Conservation (phyloP, 257 asterid genomes). For the Voacanga thouarsii region DNA sequence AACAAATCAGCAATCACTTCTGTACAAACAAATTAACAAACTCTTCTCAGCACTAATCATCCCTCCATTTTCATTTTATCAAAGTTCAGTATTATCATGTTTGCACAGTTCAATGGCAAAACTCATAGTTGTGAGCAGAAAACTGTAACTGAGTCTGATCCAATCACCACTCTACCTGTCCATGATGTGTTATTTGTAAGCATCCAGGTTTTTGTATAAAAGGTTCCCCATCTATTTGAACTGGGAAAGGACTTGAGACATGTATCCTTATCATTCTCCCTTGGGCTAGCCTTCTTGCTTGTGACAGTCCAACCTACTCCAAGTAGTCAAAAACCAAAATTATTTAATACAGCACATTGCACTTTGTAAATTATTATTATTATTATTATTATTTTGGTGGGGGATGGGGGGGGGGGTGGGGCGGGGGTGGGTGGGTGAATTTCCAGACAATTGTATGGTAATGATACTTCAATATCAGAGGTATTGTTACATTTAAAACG, state of each 20-base stretch:
- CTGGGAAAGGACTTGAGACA: conserved; percentile 78
- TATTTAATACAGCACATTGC: neutral
- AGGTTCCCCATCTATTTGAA: conserved; percentile 91
- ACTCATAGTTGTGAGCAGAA: too few relatives aligned
- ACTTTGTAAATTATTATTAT: neutral
- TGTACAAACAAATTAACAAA: too few relatives aligned
- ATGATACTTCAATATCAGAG: too few relatives aligned
- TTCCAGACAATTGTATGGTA: neutral
- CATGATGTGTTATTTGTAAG: conserved; percentile 70
- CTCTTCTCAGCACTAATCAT: too few relatives aligned
- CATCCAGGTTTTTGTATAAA: conserved; percentile 85
- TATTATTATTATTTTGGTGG: too few relatives aligned
- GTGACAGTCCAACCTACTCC: conserved; percentile 79
- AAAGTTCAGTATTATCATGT: too few relatives aligned
- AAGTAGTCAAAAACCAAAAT: conserved; percentile 14
- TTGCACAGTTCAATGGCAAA: too few relatives aligned
- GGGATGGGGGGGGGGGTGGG: too few relatives aligned
- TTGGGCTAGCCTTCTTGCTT: conserved; percentile 88
- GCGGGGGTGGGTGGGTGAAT: too few relatives aligned
- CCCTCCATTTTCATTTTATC: too few relatives aligned
- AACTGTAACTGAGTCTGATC: neutral
- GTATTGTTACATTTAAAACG: too few relatives aligned
- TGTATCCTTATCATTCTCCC: conserved; percentile 61
- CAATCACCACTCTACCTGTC: conserved; percentile 50
- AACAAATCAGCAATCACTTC: too few relatives aligned